Base-by-base conservation (phyloP, 2,329 filamentous ascomycete genomes). In the Stromatinia cepivora region DNA sequence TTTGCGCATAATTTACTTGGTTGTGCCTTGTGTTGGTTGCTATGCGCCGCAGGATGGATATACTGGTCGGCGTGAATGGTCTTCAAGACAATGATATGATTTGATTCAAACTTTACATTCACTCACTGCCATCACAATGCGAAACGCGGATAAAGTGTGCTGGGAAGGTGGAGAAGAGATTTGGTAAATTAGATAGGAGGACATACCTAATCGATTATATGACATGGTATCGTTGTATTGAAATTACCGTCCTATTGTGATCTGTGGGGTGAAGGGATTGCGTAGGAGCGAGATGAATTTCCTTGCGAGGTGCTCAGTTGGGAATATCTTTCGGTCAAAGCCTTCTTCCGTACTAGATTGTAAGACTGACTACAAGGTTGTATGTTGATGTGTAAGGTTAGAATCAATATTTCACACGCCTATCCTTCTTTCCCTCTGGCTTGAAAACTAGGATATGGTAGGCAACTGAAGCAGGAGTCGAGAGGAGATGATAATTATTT, bases 171-270 rank as follows among this genome's bases (percentile, higher is more conserved):
- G 52, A 48, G n/a, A 64, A 52, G n/a, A 39, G 61, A 52, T 39
- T 8, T 64, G 46, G 31, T 34, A 64, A 52, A 64, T 39, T 64
- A 42, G 61, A 64, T 39, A 42, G 61, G n/a, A 53, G 70, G 71
- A 87, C 87, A 82, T 85, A 87, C 90, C 88, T 84, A 92, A 81
- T 76, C 89, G 88, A 83, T 92, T 91, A 83, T 92, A 92, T 79
- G 88, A 87, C 88, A 92, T 91, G 71, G 72, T 75, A 69, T 28
- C 28, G 59, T 42, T 53, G 59, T 56, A 39, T 45, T 45, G 45
- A 28, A 36, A 69, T 25, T 46, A n/a, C 17, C 46, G 46, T 52
- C 46, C 46, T 64, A 52, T 56, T 59, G n/a, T 39, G 34, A 63
- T 63, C 61, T 39, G 61, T 50, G 46, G 61, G 46, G 61, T n/a